Evolutionary conservation across 176 grass and related monocot genomes (phyloP).

Genomic region (Tillandsia fasciculata): DNA sequence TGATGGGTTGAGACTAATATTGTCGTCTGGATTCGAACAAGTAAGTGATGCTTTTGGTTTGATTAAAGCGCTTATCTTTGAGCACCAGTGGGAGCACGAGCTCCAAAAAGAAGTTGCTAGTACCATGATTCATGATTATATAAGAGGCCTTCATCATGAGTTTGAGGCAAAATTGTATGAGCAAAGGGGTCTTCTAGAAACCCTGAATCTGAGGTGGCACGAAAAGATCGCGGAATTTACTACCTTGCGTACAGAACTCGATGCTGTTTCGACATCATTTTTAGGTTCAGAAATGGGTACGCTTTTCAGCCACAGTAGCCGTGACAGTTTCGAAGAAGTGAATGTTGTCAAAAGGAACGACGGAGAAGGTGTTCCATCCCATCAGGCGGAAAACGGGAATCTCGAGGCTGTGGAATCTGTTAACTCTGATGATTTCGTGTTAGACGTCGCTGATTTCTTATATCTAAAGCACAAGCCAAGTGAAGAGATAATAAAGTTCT

Average conservation of each 20-base stretch:
- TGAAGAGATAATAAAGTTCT: conserved; percentile 35
- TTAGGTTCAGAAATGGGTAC: conserved; percentile 16
- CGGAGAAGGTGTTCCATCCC: conserved; percentile 14
- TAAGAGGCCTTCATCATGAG: conserved; percentile 26
- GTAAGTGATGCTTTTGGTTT: conserved; percentile 22
- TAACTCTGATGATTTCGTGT: conserved; percentile 11
- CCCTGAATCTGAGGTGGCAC: conserved; percentile 19
- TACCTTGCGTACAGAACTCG: conserved; percentile 36
- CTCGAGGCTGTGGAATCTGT: conserved; percentile 12
- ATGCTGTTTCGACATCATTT: conserved; percentile 15
- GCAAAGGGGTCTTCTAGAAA: conserved; percentile 27
- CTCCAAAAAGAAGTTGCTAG: conserved; percentile 39
- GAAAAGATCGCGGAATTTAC: conserved; percentile 30
- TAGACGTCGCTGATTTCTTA: conserved; percentile 46
- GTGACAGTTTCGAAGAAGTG: conserved; percentile 31
- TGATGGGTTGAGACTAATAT: conserved; percentile 20
- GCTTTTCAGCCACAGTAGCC: conserved; percentile 15
- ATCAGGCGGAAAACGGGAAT: conserved; percentile 21
- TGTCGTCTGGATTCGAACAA: conserved; percentile 33
- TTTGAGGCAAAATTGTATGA: conserved; percentile 53
- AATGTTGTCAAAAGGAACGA: conserved; percentile 26
- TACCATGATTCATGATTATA: conserved; percentile 41
- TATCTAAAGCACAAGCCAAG: conserved; percentile 55
- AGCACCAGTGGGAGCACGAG: conserved; percentile 52
- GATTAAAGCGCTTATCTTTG: conserved; percentile 17